Conservation (phyloP, 495 filamentous ascomycete genomes). For the Astrothelium subdiscretum region DNA sequence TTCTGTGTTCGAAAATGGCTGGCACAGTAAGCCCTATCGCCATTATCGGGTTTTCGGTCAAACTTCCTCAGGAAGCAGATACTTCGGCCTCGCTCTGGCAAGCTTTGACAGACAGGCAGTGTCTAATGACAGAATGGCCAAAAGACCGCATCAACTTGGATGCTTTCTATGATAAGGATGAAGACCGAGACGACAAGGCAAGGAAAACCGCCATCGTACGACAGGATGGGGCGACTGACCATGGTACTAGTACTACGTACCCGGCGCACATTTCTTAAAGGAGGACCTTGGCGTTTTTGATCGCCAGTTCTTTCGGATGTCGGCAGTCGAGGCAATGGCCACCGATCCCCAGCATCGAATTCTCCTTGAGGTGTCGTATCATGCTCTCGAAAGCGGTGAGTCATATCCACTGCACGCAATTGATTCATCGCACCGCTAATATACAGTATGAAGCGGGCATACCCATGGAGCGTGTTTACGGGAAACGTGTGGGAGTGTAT, state of each 20-base stretch:
- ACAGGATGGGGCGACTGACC: background rate
- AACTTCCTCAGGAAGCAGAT: slow-evolving; percentile 26
- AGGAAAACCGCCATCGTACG: background rate
- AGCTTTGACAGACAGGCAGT: slow-evolving; percentile 22
- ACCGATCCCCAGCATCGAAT: slow-evolving; percentile 9
- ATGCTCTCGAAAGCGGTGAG: slow-evolving; percentile 2
- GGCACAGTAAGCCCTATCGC: too few species aligned
- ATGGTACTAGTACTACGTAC: background rate
- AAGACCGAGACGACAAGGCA: background rate
- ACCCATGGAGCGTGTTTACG: background rate
- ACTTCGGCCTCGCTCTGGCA: slow-evolving; percentile 28
- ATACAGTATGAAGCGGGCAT: background rate
- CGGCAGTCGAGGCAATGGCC: background rate
- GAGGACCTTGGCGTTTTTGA: slow-evolving; percentile 1
- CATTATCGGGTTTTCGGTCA: slow-evolving; percentile 30
- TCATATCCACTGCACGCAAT: background rate
- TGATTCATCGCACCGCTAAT: background rate
- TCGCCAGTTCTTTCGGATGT: slow-evolving; percentile 1
- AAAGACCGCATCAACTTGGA: slow-evolving; percentile 19
- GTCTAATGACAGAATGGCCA: slow-evolving; percentile 28
- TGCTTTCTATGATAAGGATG: slow-evolving; percentile 16
- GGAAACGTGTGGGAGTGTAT: background rate
- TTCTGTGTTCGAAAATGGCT: too few species aligned
- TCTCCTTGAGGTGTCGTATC: slow-evolving; percentile 1
- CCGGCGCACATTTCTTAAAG: background rate